Conservation (phyloP, 257 asterid species). For the Leptodermis oblonga region DNA sequence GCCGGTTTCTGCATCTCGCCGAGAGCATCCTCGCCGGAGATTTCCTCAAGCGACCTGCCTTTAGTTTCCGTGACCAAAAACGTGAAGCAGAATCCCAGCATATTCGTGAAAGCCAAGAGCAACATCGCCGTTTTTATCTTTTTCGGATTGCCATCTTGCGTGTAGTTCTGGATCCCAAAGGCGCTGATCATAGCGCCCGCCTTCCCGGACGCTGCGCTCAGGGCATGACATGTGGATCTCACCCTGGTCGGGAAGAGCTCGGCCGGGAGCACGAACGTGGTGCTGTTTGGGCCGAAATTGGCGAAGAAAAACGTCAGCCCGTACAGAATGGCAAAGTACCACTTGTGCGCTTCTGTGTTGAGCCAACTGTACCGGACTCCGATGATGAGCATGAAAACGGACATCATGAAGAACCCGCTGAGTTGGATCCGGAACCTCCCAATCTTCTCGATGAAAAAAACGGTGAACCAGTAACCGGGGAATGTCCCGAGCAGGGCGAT, state of each 20-base stretch:
- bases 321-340: constrained; percentile 20
- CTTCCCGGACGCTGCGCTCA: constrained; percentile 30
- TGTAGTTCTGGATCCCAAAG: constrained; percentile 25
- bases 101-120: constrained; percentile 26
- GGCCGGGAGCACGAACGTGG: constrained; percentile 32
- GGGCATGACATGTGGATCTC: constrained; percentile 30
- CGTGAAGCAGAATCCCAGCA: constrained; percentile 30
- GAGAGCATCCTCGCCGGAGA: constrained; percentile 28
- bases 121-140: constrained; percentile 26
- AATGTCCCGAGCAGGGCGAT: constrained; percentile 31
- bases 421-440: constrained; percentile 29
- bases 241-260: constrained; percentile 32
- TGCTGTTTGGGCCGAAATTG: constrained; percentile 28
- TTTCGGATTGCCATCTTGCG: constrained; percentile 13
- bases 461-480: constrained; percentile 32
- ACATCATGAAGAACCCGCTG: constrained; percentile 31
- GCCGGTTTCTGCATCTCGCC: constrained; percentile 6
- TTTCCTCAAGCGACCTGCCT: constrained; percentile 29
- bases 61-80: constrained; percentile 30
- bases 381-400: constrained; percentile 25
- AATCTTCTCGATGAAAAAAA: constrained; percentile 26
- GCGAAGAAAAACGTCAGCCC: constrained; percentile 32
- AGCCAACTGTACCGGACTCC: constrained; percentile 22
- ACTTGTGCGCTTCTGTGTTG: constrained; percentile 11
- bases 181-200: constrained; percentile 33